Conservation (phyloP, 2,329 filamentous ascomycete genomes). For the Claviceps purpurea region DNA sequence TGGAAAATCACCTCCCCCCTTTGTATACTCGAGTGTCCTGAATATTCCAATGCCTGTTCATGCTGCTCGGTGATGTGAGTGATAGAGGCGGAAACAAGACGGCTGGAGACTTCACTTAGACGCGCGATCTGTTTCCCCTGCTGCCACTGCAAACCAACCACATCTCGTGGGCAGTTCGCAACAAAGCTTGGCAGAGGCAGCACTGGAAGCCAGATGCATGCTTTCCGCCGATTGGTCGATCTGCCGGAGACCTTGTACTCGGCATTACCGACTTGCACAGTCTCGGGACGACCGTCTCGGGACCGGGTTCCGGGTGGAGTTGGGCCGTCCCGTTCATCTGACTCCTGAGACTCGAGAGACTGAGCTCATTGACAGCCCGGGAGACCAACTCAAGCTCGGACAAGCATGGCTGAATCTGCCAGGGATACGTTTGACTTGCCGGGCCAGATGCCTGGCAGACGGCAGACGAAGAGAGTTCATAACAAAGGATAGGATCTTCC, state of each 20-base stretch:
- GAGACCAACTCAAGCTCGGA: not conserved
- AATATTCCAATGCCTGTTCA: too few relatives aligned
- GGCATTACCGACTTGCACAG: not conserved
- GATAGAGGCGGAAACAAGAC: too few relatives aligned
- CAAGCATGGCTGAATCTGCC: too few relatives aligned
- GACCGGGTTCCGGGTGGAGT: constrained; percentile 1
- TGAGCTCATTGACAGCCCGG: not conserved
- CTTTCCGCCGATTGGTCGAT: not conserved
- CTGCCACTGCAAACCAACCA: not conserved
- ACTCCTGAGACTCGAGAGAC: too few relatives aligned
- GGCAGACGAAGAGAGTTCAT: not conserved
- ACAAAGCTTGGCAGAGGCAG: not conserved
- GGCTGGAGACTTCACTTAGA: too few relatives aligned
- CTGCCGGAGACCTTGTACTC: not conserved
- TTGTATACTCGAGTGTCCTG: too few relatives aligned
- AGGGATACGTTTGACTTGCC: too few relatives aligned
- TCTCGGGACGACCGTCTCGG: not conserved
- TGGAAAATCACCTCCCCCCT: too few relatives aligned
- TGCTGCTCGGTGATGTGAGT: too few relatives aligned
- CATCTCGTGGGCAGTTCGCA: not conserved
- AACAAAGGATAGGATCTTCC: too few relatives aligned
- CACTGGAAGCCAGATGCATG: not conserved
- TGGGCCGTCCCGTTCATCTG: not conserved
- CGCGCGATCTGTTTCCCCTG: too few relatives aligned
- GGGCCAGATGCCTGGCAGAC: not conserved